Percentiles rank a stretch among this genome's conserved stretches.
These are phyloP conservation scores for Auricularia cornea DNA, from an alignment of 768 basidiomycete genomes.

Conservation along the genomic window DNA sequence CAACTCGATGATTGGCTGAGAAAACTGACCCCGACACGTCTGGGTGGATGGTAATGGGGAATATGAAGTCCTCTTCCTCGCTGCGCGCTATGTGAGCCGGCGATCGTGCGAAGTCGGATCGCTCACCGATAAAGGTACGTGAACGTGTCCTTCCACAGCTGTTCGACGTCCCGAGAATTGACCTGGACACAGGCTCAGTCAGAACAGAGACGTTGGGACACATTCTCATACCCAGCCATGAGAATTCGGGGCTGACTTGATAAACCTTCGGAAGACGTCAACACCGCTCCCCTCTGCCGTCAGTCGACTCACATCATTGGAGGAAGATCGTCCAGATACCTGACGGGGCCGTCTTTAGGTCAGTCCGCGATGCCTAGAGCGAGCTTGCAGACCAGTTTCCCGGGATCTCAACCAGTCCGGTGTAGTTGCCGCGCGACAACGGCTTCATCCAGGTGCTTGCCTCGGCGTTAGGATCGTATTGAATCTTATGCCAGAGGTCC, in stretches of 20 bases:
- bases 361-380: neutral
- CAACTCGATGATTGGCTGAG: neutral
- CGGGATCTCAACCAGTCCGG: constrained; percentile 55
- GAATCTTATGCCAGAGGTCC: constrained; percentile 67
- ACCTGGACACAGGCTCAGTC: constrained; percentile 35
- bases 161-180: constrained; percentile 55
- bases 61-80: constrained; percentile 58
- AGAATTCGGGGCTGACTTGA: constrained; percentile 56
- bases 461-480: constrained; percentile 47
- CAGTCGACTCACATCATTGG: constrained; percentile 52
- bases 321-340: constrained; percentile 66
- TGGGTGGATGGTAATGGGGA: constrained; percentile 72
- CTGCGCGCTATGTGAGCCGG: constrained; percentile 17
- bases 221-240: constrained; percentile 53
- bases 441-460: constrained; percentile 63
- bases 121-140: constrained; percentile 53
- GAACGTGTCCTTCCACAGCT: constrained; percentile 72
- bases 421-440: constrained; percentile 51
- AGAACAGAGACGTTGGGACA: neutral
- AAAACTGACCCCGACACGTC: constrained; percentile 54
- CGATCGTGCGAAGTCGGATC: neutral
- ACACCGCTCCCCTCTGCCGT: neutral
- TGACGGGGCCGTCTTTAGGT: constrained; percentile 8
- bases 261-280: constrained; percentile 42
- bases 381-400: constrained; percentile 49